Percentiles rank a stretch among this genome's conserved stretches.
phyloP scores from a whole-genome alignment of 1,284 basidiomycete species.

The Cryptococcus jaspeensis region DNA sequence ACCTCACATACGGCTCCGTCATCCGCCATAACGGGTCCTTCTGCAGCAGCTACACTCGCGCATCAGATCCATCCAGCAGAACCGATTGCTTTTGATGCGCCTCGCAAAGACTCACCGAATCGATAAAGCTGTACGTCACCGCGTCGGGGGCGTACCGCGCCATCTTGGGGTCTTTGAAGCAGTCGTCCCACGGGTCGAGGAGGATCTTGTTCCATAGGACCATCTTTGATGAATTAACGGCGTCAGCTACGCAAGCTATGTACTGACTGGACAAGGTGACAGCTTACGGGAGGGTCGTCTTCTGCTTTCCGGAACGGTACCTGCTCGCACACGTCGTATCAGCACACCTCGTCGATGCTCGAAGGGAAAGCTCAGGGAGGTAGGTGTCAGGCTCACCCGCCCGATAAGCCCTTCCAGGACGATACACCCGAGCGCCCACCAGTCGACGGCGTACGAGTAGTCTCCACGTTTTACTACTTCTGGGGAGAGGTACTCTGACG shows the following conservation, averaged over 20 bases:
- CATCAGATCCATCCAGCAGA: too few species aligned
- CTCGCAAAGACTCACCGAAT: slow-evolving; percentile 77
- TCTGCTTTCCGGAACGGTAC: slow-evolving; percentile 64
- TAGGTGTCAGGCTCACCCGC: slow-evolving; percentile 24
- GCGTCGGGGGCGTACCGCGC: slow-evolving; percentile 86
- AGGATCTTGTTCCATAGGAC: slow-evolving; percentile 32
- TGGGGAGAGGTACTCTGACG: slow-evolving; percentile 86
- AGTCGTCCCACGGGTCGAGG: slow-evolving; percentile 39
- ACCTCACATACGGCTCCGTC: slow-evolving; percentile 79
- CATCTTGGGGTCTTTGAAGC: slow-evolving; percentile 69
- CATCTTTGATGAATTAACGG: slow-evolving; percentile 11
- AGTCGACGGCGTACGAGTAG: slow-evolving; percentile 93
- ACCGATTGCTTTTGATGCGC: too few species aligned
- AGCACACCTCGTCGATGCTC: background rate
- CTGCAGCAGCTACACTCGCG: slow-evolving; percentile 76
- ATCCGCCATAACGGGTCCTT: slow-evolving; percentile 86
- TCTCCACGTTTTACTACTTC: slow-evolving; percentile 88
- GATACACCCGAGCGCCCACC: slow-evolving; percentile 98
- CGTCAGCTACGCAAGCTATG: background rate
- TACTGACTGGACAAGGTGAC: too few species aligned
- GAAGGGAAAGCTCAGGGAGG: too few species aligned
- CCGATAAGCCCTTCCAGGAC: slow-evolving; percentile 76
- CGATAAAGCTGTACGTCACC: slow-evolving; percentile 90
- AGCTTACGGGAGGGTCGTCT: slow-evolving; percentile 28
- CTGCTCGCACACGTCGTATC: slow-evolving; percentile 51